A percentile compares a stretch with the other conserved stretches of the same genome.
These are phyloP conservation scores for Platanthera zijinensis DNA, from an alignment of 106 monocot species.

Conservation along the genomic window DNA sequence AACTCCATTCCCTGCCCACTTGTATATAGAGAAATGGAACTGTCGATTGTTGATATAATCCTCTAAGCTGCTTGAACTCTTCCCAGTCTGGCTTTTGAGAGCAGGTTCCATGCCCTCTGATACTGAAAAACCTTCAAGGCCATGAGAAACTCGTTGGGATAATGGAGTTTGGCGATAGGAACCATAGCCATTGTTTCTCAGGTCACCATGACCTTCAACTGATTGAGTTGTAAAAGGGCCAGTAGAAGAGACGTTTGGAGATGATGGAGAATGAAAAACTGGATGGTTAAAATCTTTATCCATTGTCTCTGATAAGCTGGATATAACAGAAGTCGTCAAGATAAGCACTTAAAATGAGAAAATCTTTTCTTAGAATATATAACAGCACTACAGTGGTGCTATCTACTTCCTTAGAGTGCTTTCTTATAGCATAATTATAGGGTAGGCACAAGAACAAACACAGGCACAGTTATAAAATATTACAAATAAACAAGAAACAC, in stretches of 20 bases:
- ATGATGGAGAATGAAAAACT: conserved; percentile 19
- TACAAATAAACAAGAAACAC: no score
- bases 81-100: conserved; percentile 10
- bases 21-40: conserved; percentile 91
- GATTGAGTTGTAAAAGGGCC: conserved; percentile 13
- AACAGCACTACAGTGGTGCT: not conserved
- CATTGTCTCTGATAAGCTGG: not conserved
- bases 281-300: conserved; percentile 20
- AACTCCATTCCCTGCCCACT: conserved; percentile 86
- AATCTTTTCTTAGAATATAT: not conserved
- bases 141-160: conserved; percentile 27
- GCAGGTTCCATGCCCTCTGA: conserved; percentile 3
- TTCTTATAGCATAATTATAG: not conserved
- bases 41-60: conserved; percentile 16
- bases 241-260: conserved; percentile 19
- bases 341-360: not conserved
- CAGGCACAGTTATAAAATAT: no score
- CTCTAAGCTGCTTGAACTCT: conserved; percentile 30
- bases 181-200: conserved; percentile 13
- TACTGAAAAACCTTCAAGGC: conserved; percentile 18
- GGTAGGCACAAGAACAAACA: not conserved
- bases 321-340: not conserved
- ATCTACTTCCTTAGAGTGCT: not conserved
- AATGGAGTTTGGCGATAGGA: conserved; percentile 30
- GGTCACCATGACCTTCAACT: conserved; percentile 16